phyloP scores from a whole-genome alignment of 1,284 basidiomycete genomes.

The Earliella scabrosa region DNA sequence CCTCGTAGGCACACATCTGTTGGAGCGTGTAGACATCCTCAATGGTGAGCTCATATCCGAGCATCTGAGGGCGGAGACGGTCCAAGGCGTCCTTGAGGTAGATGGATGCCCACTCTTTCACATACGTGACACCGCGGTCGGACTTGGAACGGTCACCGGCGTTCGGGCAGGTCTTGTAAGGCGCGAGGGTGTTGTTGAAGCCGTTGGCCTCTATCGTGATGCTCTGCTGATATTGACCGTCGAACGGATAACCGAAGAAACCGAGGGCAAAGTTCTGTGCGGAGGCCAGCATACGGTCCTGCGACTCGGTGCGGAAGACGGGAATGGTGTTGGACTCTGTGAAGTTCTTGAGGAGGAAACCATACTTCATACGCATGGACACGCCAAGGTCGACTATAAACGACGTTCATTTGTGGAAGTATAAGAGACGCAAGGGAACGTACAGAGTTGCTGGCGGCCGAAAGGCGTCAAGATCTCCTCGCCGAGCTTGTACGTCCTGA shows the following conservation, averaged over 20 bases:
- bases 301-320: conserved; percentile 88
- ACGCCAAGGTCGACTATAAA: conserved; percentile 71
- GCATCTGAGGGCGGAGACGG: conserved; percentile 62
- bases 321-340: conserved; percentile 72
- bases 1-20: conserved; percentile 86
- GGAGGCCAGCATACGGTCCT: conserved; percentile 86
- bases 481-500: conserved; percentile 80
- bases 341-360: conserved; percentile 82
- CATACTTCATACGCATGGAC: conserved; percentile 79
- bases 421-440: neutral
- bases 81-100: conserved; percentile 73
- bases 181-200: conserved; percentile 82
- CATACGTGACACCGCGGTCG: conserved; percentile 60
- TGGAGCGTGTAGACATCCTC: conserved; percentile 79
- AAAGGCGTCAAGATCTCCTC: conserved; percentile 85
- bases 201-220: conserved; percentile 76
- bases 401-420: neutral
- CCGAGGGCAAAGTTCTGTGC: conserved; percentile 86
- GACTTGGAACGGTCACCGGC: conserved; percentile 50
- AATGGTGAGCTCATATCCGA: conserved; percentile 70
- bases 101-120: conserved; percentile 65
- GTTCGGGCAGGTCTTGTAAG: conserved; percentile 77
- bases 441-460: conserved; percentile 80
- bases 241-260: conserved; percentile 84
- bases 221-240: conserved; percentile 79